Conservation (phyloP, 495 filamentous ascomycete species). For the Hypoxylon fuscum region DNA sequence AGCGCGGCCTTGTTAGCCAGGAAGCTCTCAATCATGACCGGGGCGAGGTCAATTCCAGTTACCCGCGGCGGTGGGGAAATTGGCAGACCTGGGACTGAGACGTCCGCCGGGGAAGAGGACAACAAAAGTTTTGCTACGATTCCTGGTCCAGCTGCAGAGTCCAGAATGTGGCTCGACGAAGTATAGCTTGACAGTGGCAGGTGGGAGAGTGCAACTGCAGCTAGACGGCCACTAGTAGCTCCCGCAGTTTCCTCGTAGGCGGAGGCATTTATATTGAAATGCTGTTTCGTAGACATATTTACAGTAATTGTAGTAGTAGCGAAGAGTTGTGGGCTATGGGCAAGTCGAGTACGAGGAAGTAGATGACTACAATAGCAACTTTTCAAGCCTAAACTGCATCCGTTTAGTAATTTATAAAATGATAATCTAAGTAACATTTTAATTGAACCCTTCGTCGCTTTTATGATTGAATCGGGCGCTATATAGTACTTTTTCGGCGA, state of each 20-base stretch:
- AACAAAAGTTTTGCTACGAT: constrained; percentile 34
- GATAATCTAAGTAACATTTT: background rate
- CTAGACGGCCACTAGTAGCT: constrained; percentile 23
- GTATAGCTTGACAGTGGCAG: constrained; percentile 35
- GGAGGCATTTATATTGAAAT: constrained; percentile 18
- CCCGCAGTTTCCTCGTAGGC: constrained; percentile 31
- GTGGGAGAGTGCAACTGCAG: constrained; percentile 27
- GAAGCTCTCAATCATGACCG: constrained; percentile 33
- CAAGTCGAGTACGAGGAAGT: background rate
- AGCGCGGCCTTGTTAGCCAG: constrained; percentile 25
- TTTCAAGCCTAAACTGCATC: background rate
- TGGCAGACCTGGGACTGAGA: constrained; percentile 27
- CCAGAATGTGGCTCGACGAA: constrained; percentile 34
- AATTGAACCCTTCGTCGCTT: background rate
- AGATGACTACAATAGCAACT: background rate
- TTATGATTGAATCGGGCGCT: background rate
- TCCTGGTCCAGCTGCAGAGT: constrained; percentile 35
- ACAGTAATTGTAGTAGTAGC: background rate
- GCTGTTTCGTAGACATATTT: constrained; percentile 6
- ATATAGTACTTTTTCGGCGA: constrained; percentile 10
- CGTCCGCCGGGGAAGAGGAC: constrained; percentile 22
- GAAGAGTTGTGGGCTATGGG: background rate
- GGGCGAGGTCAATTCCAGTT: constrained; percentile 31
- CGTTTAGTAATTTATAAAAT: background rate
- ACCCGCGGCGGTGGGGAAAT: constrained; percentile 31